A percentile compares a stretch with the other conserved stretches of the same genome.
These are phyloP conservation scores for Globisporangium iwayamae DNA, from an alignment of 352 stramenopile species.

Conservation along the genomic window DNA sequence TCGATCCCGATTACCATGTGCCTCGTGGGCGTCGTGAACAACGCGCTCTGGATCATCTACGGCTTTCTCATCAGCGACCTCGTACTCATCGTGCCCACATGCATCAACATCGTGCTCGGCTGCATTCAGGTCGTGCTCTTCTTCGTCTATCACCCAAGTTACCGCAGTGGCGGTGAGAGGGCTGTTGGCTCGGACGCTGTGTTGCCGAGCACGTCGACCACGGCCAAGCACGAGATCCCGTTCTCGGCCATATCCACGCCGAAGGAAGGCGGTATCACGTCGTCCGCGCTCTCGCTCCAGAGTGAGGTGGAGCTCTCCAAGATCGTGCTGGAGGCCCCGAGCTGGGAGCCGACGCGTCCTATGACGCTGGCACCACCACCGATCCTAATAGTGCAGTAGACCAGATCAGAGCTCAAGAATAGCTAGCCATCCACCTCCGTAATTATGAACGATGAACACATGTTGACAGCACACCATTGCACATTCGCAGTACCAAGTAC, in stretches of 20 bases:
- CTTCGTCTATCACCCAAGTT: slow-evolving; percentile 44
- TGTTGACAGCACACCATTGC: background rate
- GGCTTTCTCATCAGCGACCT: slow-evolving; percentile 43
- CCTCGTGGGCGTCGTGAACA: slow-evolving; percentile 60
- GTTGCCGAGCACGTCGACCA: background rate
- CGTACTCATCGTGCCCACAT: slow-evolving; percentile 53
- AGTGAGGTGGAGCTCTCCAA: slow-evolving; percentile 25
- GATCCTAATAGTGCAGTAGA: background rate
- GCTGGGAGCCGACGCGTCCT: background rate
- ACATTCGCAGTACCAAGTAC: background rate
- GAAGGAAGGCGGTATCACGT: background rate
- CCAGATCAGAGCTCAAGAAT: background rate
- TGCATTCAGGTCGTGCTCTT: slow-evolving; percentile 56
- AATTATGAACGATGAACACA: background rate
- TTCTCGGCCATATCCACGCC: slow-evolving; percentile 14
- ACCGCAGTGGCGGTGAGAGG: background rate
- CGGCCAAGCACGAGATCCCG: slow-evolving; percentile 9
- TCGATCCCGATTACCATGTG: slow-evolving; percentile 69
- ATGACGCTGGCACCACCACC: background rate
- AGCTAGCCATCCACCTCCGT: background rate
- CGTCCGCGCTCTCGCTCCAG: slow-evolving; percentile 1
- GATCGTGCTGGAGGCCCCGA: slow-evolving; percentile 30
- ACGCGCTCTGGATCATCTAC: slow-evolving; percentile 73
- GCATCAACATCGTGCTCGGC: slow-evolving; percentile 46
- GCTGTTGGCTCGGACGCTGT: slow-evolving; percentile 16